Evolutionary conservation across 495 filamentous ascomycete species (phyloP).

Genomic region (Aspergillus steynii): DNA sequence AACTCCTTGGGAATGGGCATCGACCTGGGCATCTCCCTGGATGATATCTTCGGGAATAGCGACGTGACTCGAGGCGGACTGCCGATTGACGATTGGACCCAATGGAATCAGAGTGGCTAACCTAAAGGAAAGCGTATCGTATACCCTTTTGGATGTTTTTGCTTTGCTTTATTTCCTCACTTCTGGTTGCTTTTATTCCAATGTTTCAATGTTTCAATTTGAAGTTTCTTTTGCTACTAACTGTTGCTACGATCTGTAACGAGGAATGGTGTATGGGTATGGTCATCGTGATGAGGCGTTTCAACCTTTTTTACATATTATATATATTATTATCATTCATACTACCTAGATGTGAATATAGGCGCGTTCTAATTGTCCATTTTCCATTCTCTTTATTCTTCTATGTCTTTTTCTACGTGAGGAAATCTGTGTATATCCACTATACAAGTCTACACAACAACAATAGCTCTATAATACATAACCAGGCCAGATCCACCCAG

Average conservation of each 20-base stretch:
- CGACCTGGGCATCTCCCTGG: slow-evolving; percentile 42
- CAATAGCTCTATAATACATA: slow-evolving; percentile 7
- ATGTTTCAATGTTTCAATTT: background rate
- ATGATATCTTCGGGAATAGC: slow-evolving; percentile 45
- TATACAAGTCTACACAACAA: background rate
- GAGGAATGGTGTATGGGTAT: slow-evolving; percentile 2
- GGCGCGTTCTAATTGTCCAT: background rate
- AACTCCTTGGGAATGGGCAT: slow-evolving; percentile 32
- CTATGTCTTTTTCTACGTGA: background rate
- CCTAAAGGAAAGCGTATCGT: slow-evolving; percentile 6
- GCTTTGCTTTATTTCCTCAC: background rate
- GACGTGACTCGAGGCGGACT: slow-evolving; percentile 23
- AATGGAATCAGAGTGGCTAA: slow-evolving; percentile 39
- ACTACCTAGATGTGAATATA: background rate
- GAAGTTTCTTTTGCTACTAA: slow-evolving; percentile 2
- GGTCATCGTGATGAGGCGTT: background rate
- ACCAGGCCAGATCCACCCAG: background rate
- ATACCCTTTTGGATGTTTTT: slow-evolving; percentile 4
- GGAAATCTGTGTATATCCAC: background rate
- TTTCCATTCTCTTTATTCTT: background rate
- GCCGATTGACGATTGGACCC: slow-evolving; percentile 43
- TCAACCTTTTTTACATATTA: background rate
- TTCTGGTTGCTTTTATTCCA: background rate
- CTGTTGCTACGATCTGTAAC: slow-evolving; percentile 2
- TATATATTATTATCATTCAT: slow-evolving; percentile 4